phyloP scores from a whole-genome alignment of 352 stramenopile species.

The Phytopythium oedochilum region DNA sequence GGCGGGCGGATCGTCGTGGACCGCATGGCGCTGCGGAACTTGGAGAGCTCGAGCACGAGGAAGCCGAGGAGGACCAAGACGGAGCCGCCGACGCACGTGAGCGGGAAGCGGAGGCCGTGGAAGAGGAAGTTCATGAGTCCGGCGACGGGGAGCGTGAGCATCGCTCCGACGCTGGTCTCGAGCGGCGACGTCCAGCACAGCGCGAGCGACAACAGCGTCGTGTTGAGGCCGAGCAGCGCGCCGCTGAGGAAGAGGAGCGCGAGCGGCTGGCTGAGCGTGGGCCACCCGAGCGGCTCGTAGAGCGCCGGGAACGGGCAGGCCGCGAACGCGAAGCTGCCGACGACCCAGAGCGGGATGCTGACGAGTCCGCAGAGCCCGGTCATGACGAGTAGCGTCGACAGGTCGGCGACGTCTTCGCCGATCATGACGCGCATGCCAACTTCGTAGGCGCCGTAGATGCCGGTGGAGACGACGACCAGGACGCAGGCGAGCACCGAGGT shows the following conservation, averaged over 20 bases:
- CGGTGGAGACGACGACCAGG: slow-evolving; percentile 38
- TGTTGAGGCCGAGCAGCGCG: slow-evolving; percentile 24
- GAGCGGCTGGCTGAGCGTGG: slow-evolving; percentile 21
- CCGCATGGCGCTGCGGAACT: neutral
- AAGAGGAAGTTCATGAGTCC: slow-evolving; percentile 38
- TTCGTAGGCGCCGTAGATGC: slow-evolving; percentile 40
- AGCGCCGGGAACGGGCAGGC: slow-evolving; percentile 29
- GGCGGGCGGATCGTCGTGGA: neutral
- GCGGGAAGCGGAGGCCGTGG: slow-evolving; percentile 40
- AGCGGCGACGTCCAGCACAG: slow-evolving; percentile 55
- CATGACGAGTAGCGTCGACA: slow-evolving; percentile 39
- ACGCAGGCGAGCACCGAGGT: slow-evolving; percentile 30
- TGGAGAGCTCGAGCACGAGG: slow-evolving; percentile 30
- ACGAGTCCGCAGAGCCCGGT: slow-evolving; percentile 39
- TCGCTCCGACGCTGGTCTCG: slow-evolving; percentile 54
- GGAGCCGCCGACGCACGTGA: slow-evolving; percentile 41
- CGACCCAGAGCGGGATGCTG: slow-evolving; percentile 43
- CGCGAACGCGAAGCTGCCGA: slow-evolving; percentile 33
- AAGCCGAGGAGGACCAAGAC: slow-evolving; percentile 54
- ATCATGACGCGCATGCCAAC: slow-evolving; percentile 29
- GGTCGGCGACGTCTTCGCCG: slow-evolving; percentile 41
- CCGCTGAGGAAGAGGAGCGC: slow-evolving; percentile 32
- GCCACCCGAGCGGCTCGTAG: slow-evolving; percentile 45
- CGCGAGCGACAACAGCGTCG: slow-evolving; percentile 31
- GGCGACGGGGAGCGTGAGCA: slow-evolving; percentile 53